Percentiles rank a stretch among this genome's conserved stretches.
These are phyloP conservation scores for Penicillium freii DNA, from an alignment of 2,329 filamentous ascomycete genomes.

Conservation along the genomic window DNA sequence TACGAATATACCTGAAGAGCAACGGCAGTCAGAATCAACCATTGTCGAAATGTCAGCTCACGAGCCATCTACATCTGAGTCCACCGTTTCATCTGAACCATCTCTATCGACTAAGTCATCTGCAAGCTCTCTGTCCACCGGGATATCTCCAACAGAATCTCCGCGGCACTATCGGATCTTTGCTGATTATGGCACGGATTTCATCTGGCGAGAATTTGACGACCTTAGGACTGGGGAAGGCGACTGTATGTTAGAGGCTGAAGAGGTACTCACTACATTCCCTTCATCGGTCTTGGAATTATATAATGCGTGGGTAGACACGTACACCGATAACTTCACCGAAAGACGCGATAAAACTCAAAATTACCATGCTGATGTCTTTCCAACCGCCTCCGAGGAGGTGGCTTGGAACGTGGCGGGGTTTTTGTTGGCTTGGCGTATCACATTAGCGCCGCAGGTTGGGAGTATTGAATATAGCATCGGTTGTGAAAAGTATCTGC, in stretches of 20 bases:
- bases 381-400: conserved; percentile 12
- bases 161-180: conserved; percentile 20
- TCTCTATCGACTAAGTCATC: too few species aligned
- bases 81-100: too few species aligned
- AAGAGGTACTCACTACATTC: conserved; percentile 8
- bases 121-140: too few species aligned
- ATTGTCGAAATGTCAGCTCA: conserved; percentile 6
- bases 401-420: conserved; percentile 23
- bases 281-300: conserved; percentile 10
- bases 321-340: conserved; percentile 14
- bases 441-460: conserved; percentile 16
- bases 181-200: conserved; percentile 20
- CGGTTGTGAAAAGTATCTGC: conserved; percentile 2
- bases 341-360: conserved; percentile 7
- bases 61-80: not conserved
- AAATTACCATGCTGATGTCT: conserved; percentile 9
- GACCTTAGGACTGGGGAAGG: conserved; percentile 9
- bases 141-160: not conserved
- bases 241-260: not conserved
- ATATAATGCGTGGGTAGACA: conserved; percentile 20
- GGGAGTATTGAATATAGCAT: conserved; percentile 4
- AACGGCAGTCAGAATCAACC: not conserved
- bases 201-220: conserved; percentile 16
- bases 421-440: conserved; percentile 24
- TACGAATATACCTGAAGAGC: conserved; percentile 3